Evolutionary conservation across 495 filamentous ascomycete genomes (phyloP).

Genomic region (Trichocladium antarcticum): DNA sequence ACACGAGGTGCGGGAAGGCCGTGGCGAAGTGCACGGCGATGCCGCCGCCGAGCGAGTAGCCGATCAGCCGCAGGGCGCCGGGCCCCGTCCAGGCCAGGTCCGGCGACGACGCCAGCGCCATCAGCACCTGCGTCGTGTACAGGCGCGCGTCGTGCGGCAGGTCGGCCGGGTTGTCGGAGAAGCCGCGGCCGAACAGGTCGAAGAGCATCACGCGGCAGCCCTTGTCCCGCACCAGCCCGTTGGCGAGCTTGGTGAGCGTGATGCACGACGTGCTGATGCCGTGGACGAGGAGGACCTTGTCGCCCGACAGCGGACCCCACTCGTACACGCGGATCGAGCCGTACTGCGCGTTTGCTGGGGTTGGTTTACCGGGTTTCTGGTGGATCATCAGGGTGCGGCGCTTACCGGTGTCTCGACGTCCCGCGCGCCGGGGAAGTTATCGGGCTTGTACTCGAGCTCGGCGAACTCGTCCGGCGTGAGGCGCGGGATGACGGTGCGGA

Average conservation of each 20-base stretch:
- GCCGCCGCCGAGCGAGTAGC: conserved; percentile 78
- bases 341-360: conserved; percentile 50
- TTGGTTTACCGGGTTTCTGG: conserved; percentile 1
- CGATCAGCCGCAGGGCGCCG: conserved; percentile 56
- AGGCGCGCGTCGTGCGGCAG: conserved; percentile 62
- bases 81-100: conserved; percentile 53
- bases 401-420: conserved; percentile 37
- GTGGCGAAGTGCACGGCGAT: conserved; percentile 64
- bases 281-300: conserved; percentile 72
- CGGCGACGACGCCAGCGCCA: conserved; percentile 56
- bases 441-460: conserved; percentile 28
- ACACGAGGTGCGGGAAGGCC: conserved; percentile 56
- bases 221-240: conserved; percentile 51
- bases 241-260: conserved; percentile 55
- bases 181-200: conserved; percentile 71
- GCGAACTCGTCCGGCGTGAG: conserved; percentile 23
- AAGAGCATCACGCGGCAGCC: conserved; percentile 80
- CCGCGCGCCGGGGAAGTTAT: conserved; percentile 34
- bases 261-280: conserved; percentile 79
- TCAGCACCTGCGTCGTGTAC: conserved; percentile 62
- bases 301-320: conserved; percentile 71
- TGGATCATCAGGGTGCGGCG: background rate
- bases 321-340: conserved; percentile 78
- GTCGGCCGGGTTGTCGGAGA: conserved; percentile 56
- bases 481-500: conserved; percentile 24